Evolutionary conservation across 768 basidiomycete genomes (phyloP), one percentile per base, ranked within the genome.

Genomic region (Leucocoprinus sp.): DNA sequence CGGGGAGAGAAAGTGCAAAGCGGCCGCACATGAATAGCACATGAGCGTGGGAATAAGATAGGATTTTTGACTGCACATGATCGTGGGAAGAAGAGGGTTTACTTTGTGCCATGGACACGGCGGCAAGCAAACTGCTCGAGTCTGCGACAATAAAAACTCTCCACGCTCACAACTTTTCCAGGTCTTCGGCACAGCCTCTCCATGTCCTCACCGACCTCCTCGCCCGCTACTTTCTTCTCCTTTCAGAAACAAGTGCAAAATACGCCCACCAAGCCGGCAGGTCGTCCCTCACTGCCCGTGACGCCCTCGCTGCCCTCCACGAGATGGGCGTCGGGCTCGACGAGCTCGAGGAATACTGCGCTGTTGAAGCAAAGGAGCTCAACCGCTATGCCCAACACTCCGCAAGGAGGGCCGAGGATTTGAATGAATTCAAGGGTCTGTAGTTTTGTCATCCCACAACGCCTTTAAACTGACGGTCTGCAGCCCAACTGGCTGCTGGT

Each of bases 201-300:
- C 63, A 75, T 19, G 74, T 83, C 14, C 70, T 91, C 37, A 82
- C 84, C 9, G 86, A 84, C 62, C 68, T 90, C 51, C 74, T 91
- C 52, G 71, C 82, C 28, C 80, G 84, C 45, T 91, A 90, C 60
- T 66, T 90, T 46, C 53, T 73, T 8, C 68, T 89, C 19, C 67
- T 89, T 15, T 66, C 83, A 1, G 66, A 75, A 1, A 78, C 84
- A 5, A 82, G 80, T 55, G 80, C 80, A 17, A 78, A 76, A 56
- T 85, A 84, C 55, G 80, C 87, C 1, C 74, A 83, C 48, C 84
- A 86, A 55, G 74, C 85, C 1, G 87, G 84, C n/a, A 64, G 89
- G 38, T 69, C 71, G 2, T 64, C 63, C 18, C 58, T 87, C 15
- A 74, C 74, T 12, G 63, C 72, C 0, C 65, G 69, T 43, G 89